phyloP scores from a whole-genome alignment of 2,329 filamentous ascomycete genomes.

The Ophiosphaerella narmari region DNA sequence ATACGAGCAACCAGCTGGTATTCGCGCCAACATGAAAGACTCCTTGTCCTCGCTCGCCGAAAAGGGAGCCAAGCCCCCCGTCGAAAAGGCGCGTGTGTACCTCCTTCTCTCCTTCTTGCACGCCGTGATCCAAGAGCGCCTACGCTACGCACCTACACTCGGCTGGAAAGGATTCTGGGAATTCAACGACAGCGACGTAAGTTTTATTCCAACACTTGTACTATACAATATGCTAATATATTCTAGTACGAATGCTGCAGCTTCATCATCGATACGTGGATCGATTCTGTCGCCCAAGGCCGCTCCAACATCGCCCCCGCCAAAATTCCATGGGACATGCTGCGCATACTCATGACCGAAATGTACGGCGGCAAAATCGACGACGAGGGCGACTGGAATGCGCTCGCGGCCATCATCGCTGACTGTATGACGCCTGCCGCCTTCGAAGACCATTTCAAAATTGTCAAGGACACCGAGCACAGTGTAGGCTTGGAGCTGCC shows the following conservation, averaged over 20 bases:
- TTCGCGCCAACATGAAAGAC: constrained; percentile 98
- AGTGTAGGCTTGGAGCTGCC: constrained; percentile 73
- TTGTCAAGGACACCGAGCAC: constrained; percentile 67
- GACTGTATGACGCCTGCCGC: constrained; percentile 82
- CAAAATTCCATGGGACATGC: constrained; percentile 96
- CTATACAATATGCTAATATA: constrained; percentile 34
- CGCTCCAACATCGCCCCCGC: constrained; percentile 91
- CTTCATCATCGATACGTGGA: constrained; percentile 94
- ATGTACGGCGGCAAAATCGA: constrained; percentile 99
- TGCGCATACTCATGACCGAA: constrained; percentile 85
- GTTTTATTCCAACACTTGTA: constrained; percentile 46
- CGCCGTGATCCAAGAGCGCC: constrained; percentile 90
- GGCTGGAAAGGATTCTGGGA: constrained; percentile 99
- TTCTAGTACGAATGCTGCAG: constrained; percentile 91
- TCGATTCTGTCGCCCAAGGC: constrained; percentile 79
- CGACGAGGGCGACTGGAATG: constrained; percentile 79
- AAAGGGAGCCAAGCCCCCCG: constrained; percentile 77
- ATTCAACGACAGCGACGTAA: constrained; percentile 98
- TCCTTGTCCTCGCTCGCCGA: constrained; percentile 83
- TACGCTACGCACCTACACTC: constrained; percentile 89
- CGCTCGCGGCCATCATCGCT: constrained; percentile 73
- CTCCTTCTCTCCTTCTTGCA: constrained; percentile 92
- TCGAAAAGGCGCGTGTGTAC: constrained; percentile 89
- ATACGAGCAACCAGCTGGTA: constrained; percentile 97
- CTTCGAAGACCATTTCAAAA: constrained; percentile 89